Base-by-base conservation (phyloP, 106 monocot genomes). In the Dendrobium catenatum region DNA sequence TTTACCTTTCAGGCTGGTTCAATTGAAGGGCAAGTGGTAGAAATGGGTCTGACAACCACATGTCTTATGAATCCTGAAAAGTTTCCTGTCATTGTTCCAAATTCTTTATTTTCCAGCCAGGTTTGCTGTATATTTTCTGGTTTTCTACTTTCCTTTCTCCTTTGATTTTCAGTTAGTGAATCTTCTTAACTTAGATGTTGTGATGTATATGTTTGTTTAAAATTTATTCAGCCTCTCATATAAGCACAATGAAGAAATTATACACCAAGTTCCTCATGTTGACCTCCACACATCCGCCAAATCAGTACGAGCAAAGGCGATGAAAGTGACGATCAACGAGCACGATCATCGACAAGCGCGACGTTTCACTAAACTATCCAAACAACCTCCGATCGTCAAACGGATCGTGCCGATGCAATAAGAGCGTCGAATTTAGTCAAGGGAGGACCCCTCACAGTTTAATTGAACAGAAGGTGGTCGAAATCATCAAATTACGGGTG, bases 101-200 rank as follows among this genome's bases (percentile, higher is more conserved):
- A 96, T 83, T 96, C 96, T 8, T 68, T 94, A 67, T 90, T 96
- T 83, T 93, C 96, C 58, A 96, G 96, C 75, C 96, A 96, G 93
- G 96, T 94, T 16, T 27, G 73, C 29, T 70, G 85, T 76, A 20
- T 68, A 24, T 8, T 10, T 5, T 76, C 4, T 48, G 49, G 40
- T 48, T 49, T 76, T 44, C 43, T 44, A 44, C 9, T 17, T 72
- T 44, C 33, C 4, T 13, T 41, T 44, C n/a, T 44, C 43, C 20
- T 42, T 43, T 70, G 9, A 10, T 74, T 74, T 74, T 74, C 41
- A n/a, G 74, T 44, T 74, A 74, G n/a, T 74, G 5, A 15, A 43
- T 42, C 43, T 44, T 74, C 20, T 44, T 44, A 44, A 42, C 6
- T 44, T 15, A 33, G 70, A 68, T 29, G 17, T 70, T 29, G 16